These are phyloP conservation scores for Lentinula edodes DNA, from an alignment of 768 basidiomycete genomes.

Conservation along the genomic window DNA sequence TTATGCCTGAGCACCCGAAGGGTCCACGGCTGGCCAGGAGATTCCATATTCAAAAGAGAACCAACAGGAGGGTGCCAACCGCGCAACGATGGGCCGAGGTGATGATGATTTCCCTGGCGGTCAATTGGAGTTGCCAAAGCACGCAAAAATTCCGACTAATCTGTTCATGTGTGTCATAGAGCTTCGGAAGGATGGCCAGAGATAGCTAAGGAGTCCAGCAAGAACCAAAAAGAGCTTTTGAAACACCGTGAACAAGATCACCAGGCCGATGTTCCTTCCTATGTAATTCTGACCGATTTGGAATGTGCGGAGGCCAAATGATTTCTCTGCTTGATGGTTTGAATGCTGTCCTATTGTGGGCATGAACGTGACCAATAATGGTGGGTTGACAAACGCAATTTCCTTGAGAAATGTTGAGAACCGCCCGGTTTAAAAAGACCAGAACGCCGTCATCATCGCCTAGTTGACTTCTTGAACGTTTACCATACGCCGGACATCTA, in stretches of 20 bases:
- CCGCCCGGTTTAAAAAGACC: background rate
- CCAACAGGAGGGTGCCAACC: background rate
- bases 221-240: background rate
- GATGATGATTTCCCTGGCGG: too few species aligned
- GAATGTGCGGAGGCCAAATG: background rate
- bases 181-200: background rate
- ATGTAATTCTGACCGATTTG: background rate
- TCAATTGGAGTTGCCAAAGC: background rate
- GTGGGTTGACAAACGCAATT: background rate
- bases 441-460: background rate
- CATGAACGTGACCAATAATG: background rate
- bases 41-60: background rate
- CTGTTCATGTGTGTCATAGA: background rate
- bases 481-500: background rate
- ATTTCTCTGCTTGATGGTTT: background rate
- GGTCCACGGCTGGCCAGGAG: background rate
- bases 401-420: constrained; percentile 2
- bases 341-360: background rate
- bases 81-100: background rate
- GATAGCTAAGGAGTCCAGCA: background rate
- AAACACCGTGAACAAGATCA: background rate
- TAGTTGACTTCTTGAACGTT: background rate
- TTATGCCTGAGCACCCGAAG: background rate
- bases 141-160: background rate
- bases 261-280: background rate